These are phyloP conservation scores for Basipetospora chlamydospora DNA, from an alignment of 2,329 filamentous ascomycete genomes.

Conservation along the genomic window DNA sequence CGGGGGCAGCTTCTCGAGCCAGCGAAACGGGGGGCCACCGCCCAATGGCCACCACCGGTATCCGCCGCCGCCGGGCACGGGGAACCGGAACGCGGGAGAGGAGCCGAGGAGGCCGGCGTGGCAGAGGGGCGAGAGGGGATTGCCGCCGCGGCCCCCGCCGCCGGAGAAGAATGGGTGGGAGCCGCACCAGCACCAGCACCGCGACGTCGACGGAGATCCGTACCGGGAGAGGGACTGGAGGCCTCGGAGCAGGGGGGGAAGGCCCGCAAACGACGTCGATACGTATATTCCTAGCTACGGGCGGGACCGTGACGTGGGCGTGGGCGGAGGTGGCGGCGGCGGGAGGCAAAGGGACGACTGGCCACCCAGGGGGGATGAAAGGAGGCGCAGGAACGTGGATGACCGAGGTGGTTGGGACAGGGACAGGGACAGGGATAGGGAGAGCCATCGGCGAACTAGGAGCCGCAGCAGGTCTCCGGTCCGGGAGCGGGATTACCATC, in stretches of 20 bases:
- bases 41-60: slow-evolving; percentile 30
- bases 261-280: slow-evolving; percentile 23
- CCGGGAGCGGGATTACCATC: slow-evolving; percentile 29
- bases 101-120: slow-evolving; percentile 39
- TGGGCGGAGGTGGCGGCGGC: slow-evolving; percentile 18
- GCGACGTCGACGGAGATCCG: slow-evolving; percentile 12
- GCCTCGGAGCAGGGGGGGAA: slow-evolving; percentile 15
- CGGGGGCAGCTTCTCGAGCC: slow-evolving; percentile 31
- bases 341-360: slow-evolving; percentile 15
- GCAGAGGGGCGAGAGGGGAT: slow-evolving; percentile 33
- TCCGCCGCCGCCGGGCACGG: slow-evolving; percentile 16
- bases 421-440: slow-evolving; percentile 27
- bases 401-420: neutral
- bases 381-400: slow-evolving; percentile 19
- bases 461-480: slow-evolving; percentile 26
- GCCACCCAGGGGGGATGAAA: slow-evolving; percentile 14
- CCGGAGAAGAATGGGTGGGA: slow-evolving; percentile 25
- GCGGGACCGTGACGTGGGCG: slow-evolving; percentile 15
- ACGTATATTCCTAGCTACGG: slow-evolving; percentile 36
- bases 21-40: slow-evolving; percentile 29
- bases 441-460: slow-evolving; percentile 14
- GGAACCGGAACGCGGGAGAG: slow-evolving; percentile 17
- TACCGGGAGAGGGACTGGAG: slow-evolving; percentile 19
- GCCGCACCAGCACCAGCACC: no score
- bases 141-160: slow-evolving; percentile 37